Evolutionary conservation across 108 stramenopile species (phyloP), one percentile per base, ranked within the genome.

Genomic region (Cyclotella baltica): DNA sequence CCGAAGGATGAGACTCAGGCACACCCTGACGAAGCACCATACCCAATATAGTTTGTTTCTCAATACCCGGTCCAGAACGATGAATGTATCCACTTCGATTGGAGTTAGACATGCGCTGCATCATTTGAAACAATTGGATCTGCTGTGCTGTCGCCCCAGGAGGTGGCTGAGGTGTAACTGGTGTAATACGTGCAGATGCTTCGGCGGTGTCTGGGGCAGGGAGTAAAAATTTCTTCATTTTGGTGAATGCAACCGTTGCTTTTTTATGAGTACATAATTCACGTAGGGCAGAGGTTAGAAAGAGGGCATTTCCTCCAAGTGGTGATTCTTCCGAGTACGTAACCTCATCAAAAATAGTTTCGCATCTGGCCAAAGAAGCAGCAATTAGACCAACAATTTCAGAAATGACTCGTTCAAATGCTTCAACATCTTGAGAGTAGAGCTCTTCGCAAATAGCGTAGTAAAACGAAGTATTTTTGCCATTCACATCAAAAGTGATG

Each of bases 11-110:
- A 40, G 89, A 81, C n/a, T 51, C 68, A 35, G 95, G 91, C 4
- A 86, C 23, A 11, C 92, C 92, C 46, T 92, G 46, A n/a, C 89
- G 70, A 43, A 94, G 66, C 19, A 86, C 78, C 18, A 81, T 22
- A 10, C 95, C 95, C 78, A 96, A 74, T 5, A 96, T 22, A 10
- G 95, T 96, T 30, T 89, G 70, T 72, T 89, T 87, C 75, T 96
- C 95, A 22, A 96, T 47, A 5, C 76, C 95, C 2, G 90, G 90
- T 11, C 95, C 95, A 31, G 89, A 90, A 34, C 95, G 88, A 64
- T 78, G 82, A 46, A 75, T 35, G 50, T 92, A 92, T 18, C 72
- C 71, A 43, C 28, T 43, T 20, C 68, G 63, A 53, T 31, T 48
- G 23, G 67, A 58, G 36, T 53, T 43, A 46, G 70, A 57, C 86